A percentile compares a stretch with the other conserved stretches of the same genome.
Conservation (phyloP, 768 basidiomycete species). For the Termitomyces sp. region DNA sequence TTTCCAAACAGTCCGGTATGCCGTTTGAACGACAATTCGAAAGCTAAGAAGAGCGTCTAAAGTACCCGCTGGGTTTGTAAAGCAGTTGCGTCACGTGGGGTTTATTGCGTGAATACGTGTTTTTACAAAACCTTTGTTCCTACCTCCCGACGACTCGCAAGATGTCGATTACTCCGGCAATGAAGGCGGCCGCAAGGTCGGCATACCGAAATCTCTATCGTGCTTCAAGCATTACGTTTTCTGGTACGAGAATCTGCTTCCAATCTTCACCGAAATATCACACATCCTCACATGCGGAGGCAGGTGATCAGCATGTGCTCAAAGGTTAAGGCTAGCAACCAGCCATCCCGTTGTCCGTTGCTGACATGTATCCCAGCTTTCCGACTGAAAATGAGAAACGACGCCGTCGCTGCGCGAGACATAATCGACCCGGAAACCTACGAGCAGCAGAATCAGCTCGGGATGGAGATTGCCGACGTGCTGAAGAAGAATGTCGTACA, state of each 20-base stretch:
- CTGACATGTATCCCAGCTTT: constrained; percentile 49
- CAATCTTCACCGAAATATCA: background rate
- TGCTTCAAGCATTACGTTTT: constrained; percentile 61
- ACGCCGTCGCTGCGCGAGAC: constrained; percentile 38
- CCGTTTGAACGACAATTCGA: no score
- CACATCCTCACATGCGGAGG: background rate
- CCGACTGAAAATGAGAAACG: constrained; percentile 58
- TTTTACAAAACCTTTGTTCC: background rate
- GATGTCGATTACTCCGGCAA: constrained; percentile 52
- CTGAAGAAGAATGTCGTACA: constrained; percentile 85
- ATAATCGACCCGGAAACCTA: constrained; percentile 43
- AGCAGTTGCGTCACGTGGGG: background rate
- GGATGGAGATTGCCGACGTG: constrained; percentile 67
- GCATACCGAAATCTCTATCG: constrained; percentile 71
- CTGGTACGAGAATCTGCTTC: constrained; percentile 33
- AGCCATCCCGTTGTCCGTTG: background rate
- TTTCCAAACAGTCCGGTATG: background rate
- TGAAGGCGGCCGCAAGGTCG: constrained; percentile 63
- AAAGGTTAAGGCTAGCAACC: constrained; percentile 33
- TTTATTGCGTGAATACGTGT: no score
- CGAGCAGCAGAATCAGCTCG: constrained; percentile 50
- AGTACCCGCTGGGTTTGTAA: background rate
- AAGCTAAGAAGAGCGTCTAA: no score
- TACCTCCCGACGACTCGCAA: background rate
- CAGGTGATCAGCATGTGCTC: constrained; percentile 55